Evolutionary conservation across 768 basidiomycete species (phyloP), one percentile per base, ranked within the genome.

Genomic region (Mycena maculata): DNA sequence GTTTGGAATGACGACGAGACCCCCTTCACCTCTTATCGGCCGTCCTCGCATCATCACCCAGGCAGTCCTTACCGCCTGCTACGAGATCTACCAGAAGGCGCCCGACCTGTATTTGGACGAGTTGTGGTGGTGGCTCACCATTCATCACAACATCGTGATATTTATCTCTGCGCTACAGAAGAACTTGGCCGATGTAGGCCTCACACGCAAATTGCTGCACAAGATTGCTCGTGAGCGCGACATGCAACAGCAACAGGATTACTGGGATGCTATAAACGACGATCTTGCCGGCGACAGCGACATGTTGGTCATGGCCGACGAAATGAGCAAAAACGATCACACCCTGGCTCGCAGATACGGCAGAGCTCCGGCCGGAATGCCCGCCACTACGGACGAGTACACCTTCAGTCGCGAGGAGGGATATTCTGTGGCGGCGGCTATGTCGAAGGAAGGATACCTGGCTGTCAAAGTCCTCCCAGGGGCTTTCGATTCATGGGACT

Each of bases 301-400:
- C 54, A 55, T 65, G 39, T 13, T 61, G n/a, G 52, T 61, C 38
- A 6, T 50, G 0, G 60, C 60, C 30, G 60, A 61, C 20, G 60
- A 61, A 31, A 61, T 49, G 10, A 71, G 70, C 60, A 77, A 77
- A 60, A 68, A 78, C 53, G 70, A 76, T 10, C 63, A 60, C 5
- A 73, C 66, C 1, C 55, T 72, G 9, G 64, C 56, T 3, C 64
- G 71, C 1, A 71, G 58, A 38, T 75, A 67, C 60, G 76, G 76
- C 1, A 28, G 68, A 16, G 64, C 78, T 13, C 30, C 59, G 16
- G 22, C 39, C 2, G 76, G 78, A 6, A 12, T 53, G 58, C 45
- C 61, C 10, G 64, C 72, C 4, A 44, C 28, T 54, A 68, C 58
- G 0, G 36, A 59, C 12, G n/a, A n/a, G n/a, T n/a, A n/a, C n/a